These are phyloP conservation scores for Solanum hybrid DNA, from an alignment of 305 asterid species.

Conservation along the genomic window DNA sequence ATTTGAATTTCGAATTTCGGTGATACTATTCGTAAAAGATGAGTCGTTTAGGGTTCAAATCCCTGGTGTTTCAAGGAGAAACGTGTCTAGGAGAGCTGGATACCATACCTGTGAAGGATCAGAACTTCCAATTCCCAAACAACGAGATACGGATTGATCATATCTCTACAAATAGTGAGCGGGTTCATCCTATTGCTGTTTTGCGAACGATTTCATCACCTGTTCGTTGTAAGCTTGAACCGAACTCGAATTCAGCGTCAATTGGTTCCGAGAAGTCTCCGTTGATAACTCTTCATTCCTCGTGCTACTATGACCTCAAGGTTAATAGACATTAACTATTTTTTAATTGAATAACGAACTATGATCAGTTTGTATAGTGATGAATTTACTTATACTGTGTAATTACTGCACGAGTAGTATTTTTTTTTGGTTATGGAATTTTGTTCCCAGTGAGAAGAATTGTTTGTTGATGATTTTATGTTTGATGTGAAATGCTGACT, in stretches of 20 bases:
- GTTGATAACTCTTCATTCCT: slow-evolving; percentile 65
- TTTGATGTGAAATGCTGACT: background rate
- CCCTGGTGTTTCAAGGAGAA: slow-evolving; percentile 68
- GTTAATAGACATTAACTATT: slow-evolving; percentile 18
- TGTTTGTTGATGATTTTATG: background rate
- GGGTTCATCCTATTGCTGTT: slow-evolving; percentile 83
- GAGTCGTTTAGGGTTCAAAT: slow-evolving; percentile 84
- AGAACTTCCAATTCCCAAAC: slow-evolving; percentile 61
- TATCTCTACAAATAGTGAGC: slow-evolving; percentile 55
- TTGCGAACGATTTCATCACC: slow-evolving; percentile 61
- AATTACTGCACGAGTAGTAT: background rate
- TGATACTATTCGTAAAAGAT: slow-evolving; percentile 12
- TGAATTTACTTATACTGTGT: background rate
- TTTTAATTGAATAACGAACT: background rate
- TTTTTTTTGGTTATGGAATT: background rate
- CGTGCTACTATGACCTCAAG: slow-evolving; percentile 87
- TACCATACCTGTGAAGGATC: slow-evolving; percentile 46
- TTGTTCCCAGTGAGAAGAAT: background rate
- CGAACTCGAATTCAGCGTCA: slow-evolving; percentile 26
- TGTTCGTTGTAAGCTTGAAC: slow-evolving; percentile 88
- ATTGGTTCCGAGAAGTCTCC: slow-evolving; percentile 41
- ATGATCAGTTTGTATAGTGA: background rate
- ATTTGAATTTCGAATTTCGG: background rate
- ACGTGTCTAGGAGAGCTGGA: slow-evolving; percentile 70
- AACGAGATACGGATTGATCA: slow-evolving; percentile 85